phyloP scores from a whole-genome alignment of 805 yeast genomes.

The Groenewaldozyma tartarivorans region DNA sequence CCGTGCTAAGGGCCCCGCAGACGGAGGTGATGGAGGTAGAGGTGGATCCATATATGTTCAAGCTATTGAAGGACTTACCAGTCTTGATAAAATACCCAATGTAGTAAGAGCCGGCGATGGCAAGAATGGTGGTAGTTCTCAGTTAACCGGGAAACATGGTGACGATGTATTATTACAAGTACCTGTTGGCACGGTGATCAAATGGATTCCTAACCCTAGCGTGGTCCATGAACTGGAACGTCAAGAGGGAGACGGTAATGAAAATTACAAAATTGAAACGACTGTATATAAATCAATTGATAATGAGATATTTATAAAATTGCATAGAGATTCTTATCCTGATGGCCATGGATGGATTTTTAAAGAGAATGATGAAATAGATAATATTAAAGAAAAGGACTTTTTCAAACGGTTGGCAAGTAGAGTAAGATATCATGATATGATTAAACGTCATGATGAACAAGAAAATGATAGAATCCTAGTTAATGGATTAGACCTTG shows the following conservation, averaged over 20 bases:
- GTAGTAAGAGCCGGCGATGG: constrained; percentile 70
- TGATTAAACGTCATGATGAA: constrained; percentile 49
- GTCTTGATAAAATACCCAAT: constrained; percentile 59
- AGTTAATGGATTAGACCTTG: constrained; percentile 64
- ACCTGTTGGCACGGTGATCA: constrained; percentile 82
- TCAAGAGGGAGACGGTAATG: constrained; percentile 15
- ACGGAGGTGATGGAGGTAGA: constrained; percentile 97
- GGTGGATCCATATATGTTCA: constrained; percentile 85
- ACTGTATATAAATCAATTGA: constrained; percentile 13
- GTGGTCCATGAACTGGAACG: constrained; percentile 15
- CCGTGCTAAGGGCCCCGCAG: constrained; percentile 83
- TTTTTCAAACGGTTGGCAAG: constrained; percentile 58
- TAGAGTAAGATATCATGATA: constrained; percentile 58
- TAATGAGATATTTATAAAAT: constrained; percentile 31
- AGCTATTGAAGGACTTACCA: constrained; percentile 62
- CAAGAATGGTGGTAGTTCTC: constrained; percentile 57
- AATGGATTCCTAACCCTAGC: constrained; percentile 73
- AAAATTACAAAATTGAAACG: constrained; percentile 10
- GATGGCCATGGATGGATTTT: constrained; percentile 87
- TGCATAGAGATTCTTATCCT: constrained; percentile 49
- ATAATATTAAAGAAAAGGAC: constrained; percentile 53
- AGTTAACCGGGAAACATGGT: constrained; percentile 81
- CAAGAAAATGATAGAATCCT: constrained; percentile 62
- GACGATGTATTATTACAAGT: constrained; percentile 71
- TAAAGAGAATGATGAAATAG: constrained; percentile 67